Base-by-base conservation (phyloP, 345 rosid species). In the Lepidium aucheri region DNA sequence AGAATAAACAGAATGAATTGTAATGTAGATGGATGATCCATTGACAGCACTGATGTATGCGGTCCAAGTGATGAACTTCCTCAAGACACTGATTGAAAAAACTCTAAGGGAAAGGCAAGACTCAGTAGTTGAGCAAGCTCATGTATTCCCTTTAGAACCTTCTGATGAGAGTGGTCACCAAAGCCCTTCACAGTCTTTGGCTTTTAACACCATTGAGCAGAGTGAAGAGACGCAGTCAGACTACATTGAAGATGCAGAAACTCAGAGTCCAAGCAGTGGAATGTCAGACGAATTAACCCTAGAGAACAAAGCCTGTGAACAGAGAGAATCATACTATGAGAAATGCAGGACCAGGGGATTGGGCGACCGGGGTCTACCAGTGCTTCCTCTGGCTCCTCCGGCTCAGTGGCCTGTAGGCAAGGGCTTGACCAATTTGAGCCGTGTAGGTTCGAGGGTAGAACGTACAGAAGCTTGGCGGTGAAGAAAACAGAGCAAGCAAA, bases 1-100 rank as follows among this genome's bases (percentile, higher is more conserved):
- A 2, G 28, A 34, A 20, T 22, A 20, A 43, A 43, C 16, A 32
- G 4, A 55, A 4, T 7, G 20, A 61, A 18, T 20, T 20, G 22
- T 20, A 47, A 63, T 81, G 79, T 80, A 92, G 97, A 92, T 92
- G 98, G 91, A 81, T 20, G 98, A 93, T 77, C 97, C 98, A 7
- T 79, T 93, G 70, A 88, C 88, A n/a, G 97, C 98, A 34, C 51
- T 93, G 75, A 86, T 90, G 96, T 86, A 87, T 60, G 97, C 91
- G 20, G 98, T 89, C 67, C 96, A 90, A 71, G 97, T 93, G 81
- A 93, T 93, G 96, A 93, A 93, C 79, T 93, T 93, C 72, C 97
- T 90, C 67, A 93, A 90, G 85, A 83, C 80, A 17, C 94, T 90
- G 4, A 76, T 86, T 24, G 47, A 80, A 24, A 79, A 83, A 72